Evolutionary conservation across 495 filamentous ascomycete genomes (phyloP), one percentile per base, ranked within the genome.

Genomic region (Penicillium lividum): DNA sequence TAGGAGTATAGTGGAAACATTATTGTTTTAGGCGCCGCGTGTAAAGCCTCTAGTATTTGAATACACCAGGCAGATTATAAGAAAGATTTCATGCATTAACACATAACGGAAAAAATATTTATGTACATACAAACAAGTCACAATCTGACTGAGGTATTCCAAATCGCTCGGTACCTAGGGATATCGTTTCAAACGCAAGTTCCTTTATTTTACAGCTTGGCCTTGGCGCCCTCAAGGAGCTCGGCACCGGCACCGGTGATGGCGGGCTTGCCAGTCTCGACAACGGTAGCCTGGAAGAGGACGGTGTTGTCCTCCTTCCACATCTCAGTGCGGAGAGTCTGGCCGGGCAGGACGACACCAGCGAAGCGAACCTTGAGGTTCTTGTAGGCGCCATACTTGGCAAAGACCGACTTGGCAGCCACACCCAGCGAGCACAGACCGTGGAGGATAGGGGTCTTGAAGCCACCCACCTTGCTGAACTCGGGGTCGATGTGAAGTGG

Each of bases 291-390:
- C 83, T 98, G 92, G 81, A 98, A 98, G 48, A 97, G 74, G 28
- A 98, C 87, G 67, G 84, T 88, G 60, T 82, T 83, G n/a, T 86
- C 89, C 69, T 93, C 92, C 83, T 92, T 96, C 94, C 94, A 98
- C 91, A 96, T 96, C 85, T 98, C 94, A 31, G 93, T 98, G 66
- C 86, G 84, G 36, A 98, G 83, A 51, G 91, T 98, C 84, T 98
- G 91, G 6, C 94, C 95, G 1, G 94, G 95, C 27, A 93, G 64
- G 3, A 98, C 94, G 11, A 91, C 88, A 42, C 94, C 95, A 5
- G 92, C 93, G 76, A 98, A 98, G 59, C 94, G 77, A 6, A 97
- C 94, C 84, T 98, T 98, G 73, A 98, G 84, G 76, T 94, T 98
- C 81, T 88, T 91, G 78, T 88, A 95, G 54, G 81, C 73, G 22